Evolutionary conservation across 2,329 filamentous ascomycete species (phyloP), one percentile per base, ranked within the genome.

Genomic region (Aureobasidium mangrovei): DNA sequence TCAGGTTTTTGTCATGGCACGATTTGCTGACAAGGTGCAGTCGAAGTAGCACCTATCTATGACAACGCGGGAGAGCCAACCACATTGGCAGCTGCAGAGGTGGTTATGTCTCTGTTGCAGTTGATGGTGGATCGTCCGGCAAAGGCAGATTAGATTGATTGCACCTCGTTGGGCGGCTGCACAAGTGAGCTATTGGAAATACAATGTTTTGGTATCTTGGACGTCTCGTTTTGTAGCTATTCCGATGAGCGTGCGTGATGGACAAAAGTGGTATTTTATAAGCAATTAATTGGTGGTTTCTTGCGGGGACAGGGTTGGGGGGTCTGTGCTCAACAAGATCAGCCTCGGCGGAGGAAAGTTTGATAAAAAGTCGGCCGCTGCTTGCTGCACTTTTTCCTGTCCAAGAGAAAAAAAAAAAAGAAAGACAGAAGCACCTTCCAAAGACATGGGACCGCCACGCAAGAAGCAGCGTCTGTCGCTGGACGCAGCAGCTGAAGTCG

Each of bases 11-110:
- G n/a, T 42, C 7, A 27, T 42, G 39, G 8, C 8, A 18, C 7
- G 26, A 42, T 8, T 27, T 42, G 18, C 42, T 45, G 42, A 27
- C 28, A 9, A n/a, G 9, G 5, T 42, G 29, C 35, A 35, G 70
- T 83, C 33, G 81, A 83, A 63, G 80, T 83, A 29, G 77, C 80
- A 28, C 80, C 81, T 1, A 74, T 80, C 2, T 83, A 83, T 63
- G 80, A 83, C 61, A 82, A 79, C 35, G 70, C 77, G 55, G 81
- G 79, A 0, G 79, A 83, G 65, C 73, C 76, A 18, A 82, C 80
- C 0, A 75, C 72, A 1, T 64, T 80, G 29, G 77, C 77, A 10
- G 78, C 77, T n/a, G 75, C 77, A 4, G 76, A 80, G 59, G 72
- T 80, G 5, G 77, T 74, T 0, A 70, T 74, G 47, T 77, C 76